Evolutionary conservation across 2,329 filamentous ascomycete species (phyloP).

Genomic region (Eutypa lata): DNA sequence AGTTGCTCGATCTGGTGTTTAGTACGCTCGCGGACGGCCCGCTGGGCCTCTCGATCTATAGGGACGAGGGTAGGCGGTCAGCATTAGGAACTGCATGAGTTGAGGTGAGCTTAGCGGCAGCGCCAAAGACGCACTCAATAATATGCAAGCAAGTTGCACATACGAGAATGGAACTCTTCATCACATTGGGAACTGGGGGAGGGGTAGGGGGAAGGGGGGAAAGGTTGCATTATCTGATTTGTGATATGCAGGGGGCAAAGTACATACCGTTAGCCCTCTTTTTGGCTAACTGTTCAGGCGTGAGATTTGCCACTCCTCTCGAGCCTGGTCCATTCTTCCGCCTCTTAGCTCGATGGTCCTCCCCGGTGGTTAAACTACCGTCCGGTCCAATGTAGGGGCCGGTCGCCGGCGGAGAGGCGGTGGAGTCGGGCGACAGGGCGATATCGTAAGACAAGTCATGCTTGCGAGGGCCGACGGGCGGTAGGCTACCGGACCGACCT

Average conservation of each 20-base stretch:
- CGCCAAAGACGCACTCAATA: too few relatives aligned
- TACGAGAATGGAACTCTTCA: background rate
- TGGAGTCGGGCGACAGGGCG: conserved; percentile 21
- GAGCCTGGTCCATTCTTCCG: conserved; percentile 43
- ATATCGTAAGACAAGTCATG: conserved; percentile 19
- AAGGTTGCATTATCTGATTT: background rate
- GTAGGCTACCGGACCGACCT: background rate
- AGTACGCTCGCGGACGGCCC: conserved; percentile 79
- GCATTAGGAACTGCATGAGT: background rate
- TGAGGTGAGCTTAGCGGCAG: too few relatives aligned
- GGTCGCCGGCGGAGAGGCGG: conserved; percentile 10
- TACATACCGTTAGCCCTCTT: conserved; percentile 56
- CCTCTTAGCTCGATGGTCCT: conserved; percentile 38
- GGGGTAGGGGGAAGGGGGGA: background rate
- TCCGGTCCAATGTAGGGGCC: background rate
- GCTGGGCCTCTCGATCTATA: conserved; percentile 78
- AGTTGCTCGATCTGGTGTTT: conserved; percentile 75
- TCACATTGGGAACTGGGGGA: background rate
- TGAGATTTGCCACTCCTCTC: conserved; percentile 60
- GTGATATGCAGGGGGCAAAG: too few relatives aligned
- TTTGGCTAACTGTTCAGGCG: conserved; percentile 71
- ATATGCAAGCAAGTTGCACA: too few relatives aligned
- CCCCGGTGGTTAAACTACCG: conserved; percentile 7
- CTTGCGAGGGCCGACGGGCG: conserved; percentile 13
- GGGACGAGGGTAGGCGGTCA: conserved; percentile 6